Conservation (phyloP, 2,329 filamentous ascomycete genomes). For the Fusarium heterosporum region DNA sequence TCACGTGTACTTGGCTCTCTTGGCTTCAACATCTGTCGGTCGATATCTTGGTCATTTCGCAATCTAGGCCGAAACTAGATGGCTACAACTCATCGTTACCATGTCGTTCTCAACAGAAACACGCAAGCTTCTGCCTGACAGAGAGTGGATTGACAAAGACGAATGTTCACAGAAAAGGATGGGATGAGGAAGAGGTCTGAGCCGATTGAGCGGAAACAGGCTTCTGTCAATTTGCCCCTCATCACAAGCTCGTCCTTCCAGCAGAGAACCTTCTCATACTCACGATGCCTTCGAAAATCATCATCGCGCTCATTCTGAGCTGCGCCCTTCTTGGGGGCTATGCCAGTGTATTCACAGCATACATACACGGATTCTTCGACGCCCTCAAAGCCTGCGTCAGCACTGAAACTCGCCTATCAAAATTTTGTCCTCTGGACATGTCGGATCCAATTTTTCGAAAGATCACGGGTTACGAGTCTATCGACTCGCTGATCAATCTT, state of each 20-base stretch:
- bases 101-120: background rate
- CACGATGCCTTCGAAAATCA: slow-evolving; percentile 2
- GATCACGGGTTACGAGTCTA: background rate
- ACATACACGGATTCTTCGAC: slow-evolving; percentile 37
- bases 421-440: slow-evolving; percentile 27
- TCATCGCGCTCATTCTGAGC: slow-evolving; percentile 21
- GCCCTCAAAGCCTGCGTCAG: slow-evolving; percentile 22
- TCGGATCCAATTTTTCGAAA: background rate
- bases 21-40: background rate
- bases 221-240: background rate
- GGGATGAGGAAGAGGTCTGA: background rate
- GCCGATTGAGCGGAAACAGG: background rate
- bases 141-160: background rate
- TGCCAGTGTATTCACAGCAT: slow-evolving; percentile 30
- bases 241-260: background rate
- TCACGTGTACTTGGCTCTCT: slow-evolving; percentile 6
- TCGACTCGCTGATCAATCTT: slow-evolving; percentile 24
- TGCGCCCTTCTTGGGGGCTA: slow-evolving; percentile 38
- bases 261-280: background rate
- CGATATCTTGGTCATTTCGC: slow-evolving; percentile 21
- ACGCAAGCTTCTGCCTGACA: background rate
- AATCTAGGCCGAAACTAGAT: slow-evolving; percentile 35
- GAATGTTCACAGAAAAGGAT: background rate
- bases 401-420: background rate
- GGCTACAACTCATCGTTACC: background rate